Conservation (phyloP, 495 filamentous ascomycete genomes). For the Tuber calosporum region DNA sequence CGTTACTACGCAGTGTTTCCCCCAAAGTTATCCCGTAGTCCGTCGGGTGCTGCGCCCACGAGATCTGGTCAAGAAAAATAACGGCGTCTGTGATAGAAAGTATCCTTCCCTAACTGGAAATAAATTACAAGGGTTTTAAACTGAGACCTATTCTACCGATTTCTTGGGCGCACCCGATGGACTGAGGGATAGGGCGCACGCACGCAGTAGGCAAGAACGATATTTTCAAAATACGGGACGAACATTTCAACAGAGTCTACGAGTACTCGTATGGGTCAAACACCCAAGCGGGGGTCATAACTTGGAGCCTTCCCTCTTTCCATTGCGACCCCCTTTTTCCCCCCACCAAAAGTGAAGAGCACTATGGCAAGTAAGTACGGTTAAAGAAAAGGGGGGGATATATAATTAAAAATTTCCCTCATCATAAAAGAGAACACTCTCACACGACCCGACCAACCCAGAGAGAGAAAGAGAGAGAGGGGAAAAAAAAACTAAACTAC, state of each 20-base stretch:
- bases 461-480: neutral
- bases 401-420: slow-evolving; percentile 3
- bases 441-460: neutral
- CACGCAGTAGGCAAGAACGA: neutral
- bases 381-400: neutral
- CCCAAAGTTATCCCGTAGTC: no score
- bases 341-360: neutral
- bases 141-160: no score
- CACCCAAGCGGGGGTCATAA: neutral
- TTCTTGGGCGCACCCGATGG: no score
- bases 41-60: no score
- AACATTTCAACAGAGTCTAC: neutral
- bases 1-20: no score
- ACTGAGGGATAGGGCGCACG: no score
- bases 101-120: no score
- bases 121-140: no score
- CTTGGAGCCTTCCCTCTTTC: neutral
- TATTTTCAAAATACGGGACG: neutral
- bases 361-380: neutral
- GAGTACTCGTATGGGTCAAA: neutral
- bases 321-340: no score
- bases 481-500: slow-evolving; percentile 18
- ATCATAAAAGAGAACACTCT: neutral
- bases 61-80: no score
- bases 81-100: no score